These are phyloP conservation scores for Orbilia quercus DNA, from an alignment of 2,329 filamentous ascomycete genomes.

Conservation along the genomic window DNA sequence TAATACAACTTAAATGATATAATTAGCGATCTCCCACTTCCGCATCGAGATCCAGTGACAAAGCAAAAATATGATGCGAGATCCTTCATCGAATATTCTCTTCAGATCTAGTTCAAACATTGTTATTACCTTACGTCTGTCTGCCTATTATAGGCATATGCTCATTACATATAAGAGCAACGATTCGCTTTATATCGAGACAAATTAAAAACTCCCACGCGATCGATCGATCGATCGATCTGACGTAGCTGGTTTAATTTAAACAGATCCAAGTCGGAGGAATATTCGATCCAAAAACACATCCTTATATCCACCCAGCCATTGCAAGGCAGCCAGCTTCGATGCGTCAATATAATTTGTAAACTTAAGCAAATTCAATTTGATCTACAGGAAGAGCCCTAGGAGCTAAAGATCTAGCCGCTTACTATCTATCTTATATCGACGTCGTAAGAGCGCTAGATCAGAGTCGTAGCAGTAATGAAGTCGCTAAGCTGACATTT, in stretches of 20 bases:
- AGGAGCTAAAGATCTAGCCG: slow-evolving; percentile 16
- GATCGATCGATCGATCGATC: slow-evolving; percentile 9
- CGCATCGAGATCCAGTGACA: background rate
- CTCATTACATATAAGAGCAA: background rate
- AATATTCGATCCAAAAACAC: background rate
- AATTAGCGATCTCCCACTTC: background rate
- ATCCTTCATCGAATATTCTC: slow-evolving; percentile 16
- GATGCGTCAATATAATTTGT: background rate
- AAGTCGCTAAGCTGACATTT: slow-evolving; percentile 55
- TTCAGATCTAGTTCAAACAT: background rate
- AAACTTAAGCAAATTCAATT: slow-evolving; percentile 9
- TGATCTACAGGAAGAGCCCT: slow-evolving; percentile 33
- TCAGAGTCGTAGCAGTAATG: slow-evolving; percentile 40
- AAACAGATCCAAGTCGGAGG: background rate
- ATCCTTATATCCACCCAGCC: background rate
- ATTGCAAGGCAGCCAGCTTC: slow-evolving; percentile 16
- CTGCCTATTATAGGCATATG: slow-evolving; percentile 30
- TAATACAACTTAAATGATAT: slow-evolving; percentile 6
- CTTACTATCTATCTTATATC: slow-evolving; percentile 50
- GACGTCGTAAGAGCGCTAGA: slow-evolving; percentile 51
- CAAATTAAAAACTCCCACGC: background rate
- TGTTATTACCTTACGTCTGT: slow-evolving; percentile 6
- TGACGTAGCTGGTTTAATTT: background rate
- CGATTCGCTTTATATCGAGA: background rate
- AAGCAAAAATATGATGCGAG: background rate